These are phyloP conservation scores for Leptomonas pyrrhocoris DNA, from an alignment of 208 protist genomes.

Conservation along the genomic window DNA sequence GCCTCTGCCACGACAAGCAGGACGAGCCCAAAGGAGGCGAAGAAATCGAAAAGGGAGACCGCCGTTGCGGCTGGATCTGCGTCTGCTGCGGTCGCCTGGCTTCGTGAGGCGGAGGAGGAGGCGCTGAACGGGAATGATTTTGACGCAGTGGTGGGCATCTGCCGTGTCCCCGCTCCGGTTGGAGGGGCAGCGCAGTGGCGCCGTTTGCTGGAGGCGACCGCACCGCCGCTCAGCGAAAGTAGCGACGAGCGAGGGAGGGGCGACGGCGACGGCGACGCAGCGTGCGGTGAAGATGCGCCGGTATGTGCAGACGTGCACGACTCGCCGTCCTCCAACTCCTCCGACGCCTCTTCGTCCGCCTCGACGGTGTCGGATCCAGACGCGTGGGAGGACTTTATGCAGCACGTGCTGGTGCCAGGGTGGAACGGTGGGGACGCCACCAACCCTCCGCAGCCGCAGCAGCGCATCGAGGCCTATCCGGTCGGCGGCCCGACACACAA, in stretches of 20 bases:
- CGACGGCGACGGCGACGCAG: not conserved
- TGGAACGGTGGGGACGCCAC: not conserved
- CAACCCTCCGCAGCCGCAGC: not conserved
- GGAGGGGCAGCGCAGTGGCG: constrained; percentile 15
- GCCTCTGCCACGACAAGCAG: not conserved
- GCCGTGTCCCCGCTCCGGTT: constrained; percentile 21
- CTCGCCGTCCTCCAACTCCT: not conserved
- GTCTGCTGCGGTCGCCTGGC: not conserved
- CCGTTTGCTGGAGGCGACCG: not conserved
- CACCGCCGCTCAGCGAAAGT: not conserved
- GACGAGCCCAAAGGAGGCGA: not conserved
- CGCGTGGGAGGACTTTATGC: constrained; percentile 29
- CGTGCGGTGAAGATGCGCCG: not conserved
- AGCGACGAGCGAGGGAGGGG: not conserved
- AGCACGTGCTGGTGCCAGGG: constrained; percentile 3
- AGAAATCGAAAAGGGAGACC: not conserved
- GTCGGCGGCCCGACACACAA: no score
- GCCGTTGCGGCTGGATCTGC: not conserved
- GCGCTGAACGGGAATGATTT: constrained; percentile 38
- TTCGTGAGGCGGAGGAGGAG: constrained; percentile 4
- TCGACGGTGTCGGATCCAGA: constrained; percentile 33
- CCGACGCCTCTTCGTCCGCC: constrained; percentile 9
- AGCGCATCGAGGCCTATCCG: not conserved
- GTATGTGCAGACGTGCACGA: not conserved
- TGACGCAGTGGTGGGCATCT: constrained; percentile 41